These are phyloP conservation scores for Dovyalis caffra DNA, from an alignment of 345 rosid species.

Conservation along the genomic window DNA sequence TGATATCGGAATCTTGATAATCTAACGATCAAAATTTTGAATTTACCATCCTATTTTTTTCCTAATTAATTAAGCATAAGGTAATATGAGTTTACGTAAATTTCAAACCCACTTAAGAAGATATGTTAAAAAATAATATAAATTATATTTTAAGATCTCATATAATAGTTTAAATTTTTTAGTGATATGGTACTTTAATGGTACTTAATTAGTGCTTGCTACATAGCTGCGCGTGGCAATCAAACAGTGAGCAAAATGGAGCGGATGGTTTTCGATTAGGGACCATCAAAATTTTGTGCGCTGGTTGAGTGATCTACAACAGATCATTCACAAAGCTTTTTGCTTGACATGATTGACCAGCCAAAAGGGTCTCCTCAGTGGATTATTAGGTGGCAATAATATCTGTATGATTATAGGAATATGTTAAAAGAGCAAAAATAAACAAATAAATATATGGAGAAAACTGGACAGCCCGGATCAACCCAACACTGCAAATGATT, in stretches of 20 bases:
- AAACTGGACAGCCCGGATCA: conserved; percentile 42
- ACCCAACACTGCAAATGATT: conserved; percentile 45
- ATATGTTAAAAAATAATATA: no score
- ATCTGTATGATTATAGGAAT: conserved; percentile 42
- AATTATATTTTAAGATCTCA: no score
- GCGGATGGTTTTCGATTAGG: conserved; percentile 5
- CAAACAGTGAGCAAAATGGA: not conserved
- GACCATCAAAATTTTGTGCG: conserved; percentile 31
- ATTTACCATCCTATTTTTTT: no score
- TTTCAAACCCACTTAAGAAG: no score
- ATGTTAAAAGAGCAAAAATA: not conserved
- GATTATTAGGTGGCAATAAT: conserved; percentile 70
- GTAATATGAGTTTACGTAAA: no score
- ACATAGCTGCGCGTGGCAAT: not conserved
- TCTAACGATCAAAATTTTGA: no score
- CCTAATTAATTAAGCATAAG: no score
- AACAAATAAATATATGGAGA: not conserved
- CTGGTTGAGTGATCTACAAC: conserved; percentile 38
- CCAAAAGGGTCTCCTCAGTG: conserved; percentile 48
- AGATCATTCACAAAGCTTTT: conserved; percentile 40
- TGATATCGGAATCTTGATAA: no score
- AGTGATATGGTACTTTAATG: no score
- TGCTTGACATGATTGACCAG: conserved; percentile 56
- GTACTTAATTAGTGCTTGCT: no score
- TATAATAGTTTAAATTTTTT: no score